These are phyloP conservation scores for Paecilomyces fulvus DNA, from an alignment of 2,329 filamentous ascomycete genomes.

Conservation along the genomic window DNA sequence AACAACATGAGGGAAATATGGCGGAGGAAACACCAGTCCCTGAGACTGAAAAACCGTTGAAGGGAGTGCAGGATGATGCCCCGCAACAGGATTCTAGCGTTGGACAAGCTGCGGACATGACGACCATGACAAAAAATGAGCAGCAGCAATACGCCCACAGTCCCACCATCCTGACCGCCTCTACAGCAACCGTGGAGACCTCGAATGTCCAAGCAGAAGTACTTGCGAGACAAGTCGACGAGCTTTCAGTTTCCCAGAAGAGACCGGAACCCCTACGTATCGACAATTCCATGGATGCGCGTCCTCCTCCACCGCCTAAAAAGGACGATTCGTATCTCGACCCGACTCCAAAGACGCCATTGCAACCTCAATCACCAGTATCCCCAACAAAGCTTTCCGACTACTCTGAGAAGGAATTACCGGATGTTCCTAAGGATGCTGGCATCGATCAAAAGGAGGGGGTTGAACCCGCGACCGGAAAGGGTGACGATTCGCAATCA, in stretches of 20 bases:
- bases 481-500: slow-evolving; percentile 61
- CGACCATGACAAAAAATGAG: neutral
- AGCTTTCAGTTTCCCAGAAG: slow-evolving; percentile 21
- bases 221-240: slow-evolving; percentile 21
- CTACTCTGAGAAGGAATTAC: slow-evolving; percentile 32
- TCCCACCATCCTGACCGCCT: neutral
- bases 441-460: slow-evolving; percentile 39
- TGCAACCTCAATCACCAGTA: slow-evolving; percentile 30
- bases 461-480: slow-evolving; percentile 50
- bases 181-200: slow-evolving; percentile 2
- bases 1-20: neutral
- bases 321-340: slow-evolving; percentile 47
- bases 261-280: slow-evolving; percentile 9
- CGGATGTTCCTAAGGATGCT: slow-evolving; percentile 23
- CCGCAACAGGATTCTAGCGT: neutral
- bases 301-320: slow-evolving; percentile 41
- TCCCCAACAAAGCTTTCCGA: slow-evolving; percentile 25
- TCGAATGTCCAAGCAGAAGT: slow-evolving; percentile 12
- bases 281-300: slow-evolving; percentile 4
- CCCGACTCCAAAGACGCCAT: slow-evolving; percentile 39
- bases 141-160: neutral
- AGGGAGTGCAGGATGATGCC: neutral
- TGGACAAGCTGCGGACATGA: neutral
- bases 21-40: neutral
- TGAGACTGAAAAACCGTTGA: neutral